These are phyloP conservation scores for Pythium angustatum DNA, from an alignment of 352 stramenopile genomes.

Conservation along the genomic window DNA sequence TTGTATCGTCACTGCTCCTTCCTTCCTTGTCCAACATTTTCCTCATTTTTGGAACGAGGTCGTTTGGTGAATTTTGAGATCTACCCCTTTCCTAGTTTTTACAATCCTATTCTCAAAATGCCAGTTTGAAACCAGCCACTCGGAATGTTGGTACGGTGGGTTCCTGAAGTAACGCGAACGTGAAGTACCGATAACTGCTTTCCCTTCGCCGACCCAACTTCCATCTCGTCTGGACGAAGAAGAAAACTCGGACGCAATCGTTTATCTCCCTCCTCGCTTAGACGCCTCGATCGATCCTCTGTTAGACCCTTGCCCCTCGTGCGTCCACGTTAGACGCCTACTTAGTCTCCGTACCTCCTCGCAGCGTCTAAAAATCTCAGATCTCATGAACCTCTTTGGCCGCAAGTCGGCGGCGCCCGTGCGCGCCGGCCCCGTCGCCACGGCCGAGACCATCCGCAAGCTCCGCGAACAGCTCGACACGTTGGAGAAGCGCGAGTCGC, in stretches of 20 bases:
- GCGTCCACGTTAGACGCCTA: not conserved
- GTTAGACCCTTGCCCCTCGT: not conserved
- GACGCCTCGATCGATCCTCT: not conserved
- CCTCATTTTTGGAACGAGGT: not conserved
- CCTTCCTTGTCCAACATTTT: no score
- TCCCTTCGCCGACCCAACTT: not conserved
- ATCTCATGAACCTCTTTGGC: constrained; percentile 86
- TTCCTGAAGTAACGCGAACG: not conserved
- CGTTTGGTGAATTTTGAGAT: not conserved
- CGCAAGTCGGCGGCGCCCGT: constrained; percentile 66
- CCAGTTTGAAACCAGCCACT: not conserved
- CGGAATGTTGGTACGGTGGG: not conserved
- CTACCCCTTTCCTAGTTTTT: no score
- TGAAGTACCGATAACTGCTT: not conserved
- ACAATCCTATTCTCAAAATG: not conserved
- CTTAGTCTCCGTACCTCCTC: not conserved
- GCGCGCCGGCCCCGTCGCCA: constrained; percentile 56
- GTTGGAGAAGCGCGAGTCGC: constrained; percentile 93
- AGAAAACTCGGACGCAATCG: not conserved
- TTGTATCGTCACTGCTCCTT: no score
- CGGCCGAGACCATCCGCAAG: constrained; percentile 90
- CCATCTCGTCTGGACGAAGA: not conserved
- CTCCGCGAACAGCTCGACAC: constrained; percentile 89
- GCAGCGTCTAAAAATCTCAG: constrained; percentile 8
- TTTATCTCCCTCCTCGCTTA: no score